Evolutionary conservation across 805 yeast genomes (phyloP), one percentile per base, ranked within the genome.

Genomic region (Hanseniaspora hatyaiensis): DNA sequence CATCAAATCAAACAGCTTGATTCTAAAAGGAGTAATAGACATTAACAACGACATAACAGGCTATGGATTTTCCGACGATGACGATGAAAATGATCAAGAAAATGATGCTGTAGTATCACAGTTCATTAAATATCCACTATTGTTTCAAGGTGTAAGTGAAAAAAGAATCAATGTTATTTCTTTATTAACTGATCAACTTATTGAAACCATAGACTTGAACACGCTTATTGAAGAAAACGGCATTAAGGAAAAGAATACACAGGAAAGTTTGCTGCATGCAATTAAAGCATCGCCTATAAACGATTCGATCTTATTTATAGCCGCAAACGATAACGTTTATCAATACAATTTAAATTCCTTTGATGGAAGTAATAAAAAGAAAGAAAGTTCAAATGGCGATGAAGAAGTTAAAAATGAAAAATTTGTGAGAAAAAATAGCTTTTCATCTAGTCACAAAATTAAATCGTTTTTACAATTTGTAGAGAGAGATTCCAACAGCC

Each of bases 101-200:
- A 78, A 78, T 33, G 84, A 78, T 28, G 72, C 85, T 6, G 80
- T 88, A 2, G 64, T 88, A 23, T 81, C 94, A 0, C 73, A 86
- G 67, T 68, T 80, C 3, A 65, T 75, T 8, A 65, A 70, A 30
- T 78, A 76, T 33, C 75, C 86, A 37, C 83, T 81, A 56, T 61
- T 92, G 8, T 89, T 85, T 62, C 84, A 89, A 58, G 97, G 97
- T 0, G 63, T 86, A 24, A 72, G 79, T 9, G 75, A 76, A 50
- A 92, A 95, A 8, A 67, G 69, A 22, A 71, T 89, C n/a, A 77
- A 80, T 49, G 77, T 85, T 5, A 83, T 95, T 86, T 97, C 92
- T 56, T 65, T 89, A 40, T 78, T 81, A 40, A 87, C 97, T 0
- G 71, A 72, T 47, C 97, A 89, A 59, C 64, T 79, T 51, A 63